Base-by-base conservation (phyloP, 345 rosid species). In the Rhodamnia argentea region DNA sequence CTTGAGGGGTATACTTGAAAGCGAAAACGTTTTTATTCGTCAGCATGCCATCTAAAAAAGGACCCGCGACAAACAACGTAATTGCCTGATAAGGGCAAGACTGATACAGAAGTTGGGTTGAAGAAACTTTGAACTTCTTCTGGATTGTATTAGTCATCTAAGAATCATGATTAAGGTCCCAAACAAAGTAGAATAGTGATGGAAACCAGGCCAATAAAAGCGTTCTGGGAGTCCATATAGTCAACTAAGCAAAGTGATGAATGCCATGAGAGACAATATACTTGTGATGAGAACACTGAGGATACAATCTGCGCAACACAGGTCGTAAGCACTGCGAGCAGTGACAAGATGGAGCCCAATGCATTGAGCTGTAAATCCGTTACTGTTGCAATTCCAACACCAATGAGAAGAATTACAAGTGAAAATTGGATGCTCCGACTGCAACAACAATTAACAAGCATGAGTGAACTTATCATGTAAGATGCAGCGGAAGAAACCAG, bases 101-200 rank as follows among this genome's bases (percentile, higher is more conserved):
- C 92, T 98, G 99, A 88, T 98, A 98, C 76, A 98, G 93, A 87
- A 98, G 99, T 84, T 98, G 99, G 83, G 99, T 98, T 62, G 99
- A 98, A 84, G 99, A 98, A 81, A 98, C 99, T 90, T 96, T 98
- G 92, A 95, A 98, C 91, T 96, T 98, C 96, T 98, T 98, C 93
- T 98, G 99, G 91, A 98, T 98, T 59, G 99, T 98, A 89, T 98
- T 98, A 87, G 99, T 98, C 99, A 98, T 98, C 99, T 98, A 90
- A 88, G 55, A 62, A 76, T 51, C 64, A 42, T 88, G 87, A 94
- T 97, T 90, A 96, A 95, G 99, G 83, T 83, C 85, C 86, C 76
- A 78, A 83, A 86, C 83, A 83, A 53, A 58, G 87, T 57, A 20
- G 42, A 29, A 13, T 29, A 57, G 42, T 54, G 59, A 54, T 54